Base-by-base conservation (phyloP, 805 yeast genomes). In the Yamadazyma endophytica region DNA sequence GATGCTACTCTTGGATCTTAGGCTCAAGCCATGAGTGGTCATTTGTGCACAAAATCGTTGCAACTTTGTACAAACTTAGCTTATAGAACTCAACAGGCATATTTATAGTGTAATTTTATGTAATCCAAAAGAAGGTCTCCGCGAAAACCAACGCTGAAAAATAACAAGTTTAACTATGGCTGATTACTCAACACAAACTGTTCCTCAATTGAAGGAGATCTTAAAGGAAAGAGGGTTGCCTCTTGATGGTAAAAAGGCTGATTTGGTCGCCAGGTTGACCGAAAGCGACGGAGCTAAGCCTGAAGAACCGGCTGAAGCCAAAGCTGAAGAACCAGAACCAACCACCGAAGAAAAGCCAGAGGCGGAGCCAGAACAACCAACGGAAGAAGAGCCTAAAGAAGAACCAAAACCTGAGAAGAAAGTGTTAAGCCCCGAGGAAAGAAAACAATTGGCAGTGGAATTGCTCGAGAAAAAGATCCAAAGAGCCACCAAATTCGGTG, bases 401-500 rank as follows among this genome's bases (percentile, higher is more conserved):
- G 47, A 46, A 26, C 52, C 49, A 33, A 56, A 59, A 36, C 58
- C 57, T 20, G 59, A 64, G 33, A 61, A 62, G 23, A 64, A 63
- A 43, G 52, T 47, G 8, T 55, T 75, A 44, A 60, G 79, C 2
- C 77, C 82, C 6, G 95, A 84, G 43, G 88, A 82, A 47, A 70
- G 82, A 44, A 81, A 81, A 49, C 71, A 70, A 24, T 65, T 73
- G 37, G 89, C 89, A 0, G 59, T 85, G 33, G 84, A 76, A 14
- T 71, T 80, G 30, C 64, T 89, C 45, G 72, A 67, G 36, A 77
- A 76, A 47, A 82, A 82, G 51, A 69, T 87, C 34, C 65, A 64
- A 29, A 73, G 97, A 48, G 82, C 88, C 12, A 75, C 75, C 50
- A 84, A 85, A 54, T 89, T 88, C 47, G 92, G 90, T 14, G 73